phyloP scores from a whole-genome alignment of 2,329 filamentous ascomycete species.

The Colletotrichum tanaceti region DNA sequence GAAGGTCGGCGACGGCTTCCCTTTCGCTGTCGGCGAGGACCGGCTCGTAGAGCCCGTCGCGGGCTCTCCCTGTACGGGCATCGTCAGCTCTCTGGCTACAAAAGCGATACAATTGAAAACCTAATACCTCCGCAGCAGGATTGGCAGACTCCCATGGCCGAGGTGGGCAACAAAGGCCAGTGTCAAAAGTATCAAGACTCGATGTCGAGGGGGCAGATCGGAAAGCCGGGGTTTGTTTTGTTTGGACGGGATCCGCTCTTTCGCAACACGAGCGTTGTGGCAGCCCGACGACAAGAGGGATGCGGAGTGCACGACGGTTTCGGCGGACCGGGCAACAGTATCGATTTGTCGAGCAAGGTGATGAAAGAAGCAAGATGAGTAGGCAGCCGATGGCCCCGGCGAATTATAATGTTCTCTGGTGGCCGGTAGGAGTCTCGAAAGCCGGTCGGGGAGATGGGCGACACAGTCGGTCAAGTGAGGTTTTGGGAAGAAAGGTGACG shows the following conservation, averaged over 20 bases:
- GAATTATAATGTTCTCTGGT: conserved; percentile 27
- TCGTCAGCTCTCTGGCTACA: conserved; percentile 28
- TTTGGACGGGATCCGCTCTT: conserved; percentile 32
- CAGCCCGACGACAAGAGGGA: conserved; percentile 35
- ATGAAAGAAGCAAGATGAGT: neutral
- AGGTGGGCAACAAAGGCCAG: conserved; percentile 34
- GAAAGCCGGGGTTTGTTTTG: conserved; percentile 34
- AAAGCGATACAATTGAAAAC: conserved; percentile 14
- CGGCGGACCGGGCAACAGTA: conserved; percentile 4
- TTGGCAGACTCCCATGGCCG: conserved; percentile 70
- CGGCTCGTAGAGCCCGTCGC: conserved; percentile 85
- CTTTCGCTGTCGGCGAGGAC: conserved; percentile 95
- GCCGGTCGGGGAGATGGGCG: conserved; percentile 35
- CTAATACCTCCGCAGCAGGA: conserved; percentile 69
- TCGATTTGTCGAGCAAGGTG: conserved; percentile 19
- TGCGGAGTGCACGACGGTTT: conserved; percentile 10
- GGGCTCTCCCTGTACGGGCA: conserved; percentile 71
- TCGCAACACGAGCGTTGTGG: conserved; percentile 34
- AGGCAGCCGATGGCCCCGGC: conserved; percentile 11
- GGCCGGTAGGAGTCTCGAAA: conserved; percentile 35
- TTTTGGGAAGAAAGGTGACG: conserved; percentile 38
- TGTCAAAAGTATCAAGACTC: conserved; percentile 29
- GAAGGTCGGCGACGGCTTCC: conserved; percentile 93
- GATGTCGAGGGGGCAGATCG: conserved; percentile 19
- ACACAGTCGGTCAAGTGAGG: conserved; percentile 37